phyloP scores from a whole-genome alignment of 306 rosid genomes.

The Sesbania bispinosa region DNA sequence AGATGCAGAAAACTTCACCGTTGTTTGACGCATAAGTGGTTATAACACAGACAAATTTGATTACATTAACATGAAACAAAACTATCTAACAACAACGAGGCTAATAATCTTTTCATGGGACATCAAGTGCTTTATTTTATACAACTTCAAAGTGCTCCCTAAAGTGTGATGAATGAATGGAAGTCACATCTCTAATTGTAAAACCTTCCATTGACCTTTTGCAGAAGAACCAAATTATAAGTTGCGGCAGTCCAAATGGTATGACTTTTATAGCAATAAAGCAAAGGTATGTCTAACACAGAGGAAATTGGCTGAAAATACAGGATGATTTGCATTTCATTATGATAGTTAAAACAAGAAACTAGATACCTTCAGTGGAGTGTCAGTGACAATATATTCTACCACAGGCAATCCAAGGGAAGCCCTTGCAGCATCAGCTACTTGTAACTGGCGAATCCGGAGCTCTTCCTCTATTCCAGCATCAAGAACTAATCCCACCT shows the following conservation, averaged over 20 bases:
- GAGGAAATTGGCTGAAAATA: constrained; percentile 1
- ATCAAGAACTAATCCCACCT: constrained; percentile 92
- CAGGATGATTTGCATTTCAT: not conserved
- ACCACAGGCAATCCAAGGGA: constrained; percentile 88
- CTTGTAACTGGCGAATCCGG: constrained; percentile 76
- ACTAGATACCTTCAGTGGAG: constrained; percentile 61
- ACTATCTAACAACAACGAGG: not conserved
- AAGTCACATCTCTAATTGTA: not conserved
- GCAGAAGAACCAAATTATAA: not conserved
- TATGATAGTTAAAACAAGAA: not conserved
- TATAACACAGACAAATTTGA: not conserved
- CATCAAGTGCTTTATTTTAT: not conserved
- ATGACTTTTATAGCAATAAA: not conserved
- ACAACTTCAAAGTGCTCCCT: not conserved
- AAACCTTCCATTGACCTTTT: not conserved
- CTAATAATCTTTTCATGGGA: not conserved
- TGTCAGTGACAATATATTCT: constrained; percentile 73
- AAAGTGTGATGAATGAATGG: not conserved
- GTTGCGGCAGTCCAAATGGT: not conserved
- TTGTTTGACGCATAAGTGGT: not conserved
- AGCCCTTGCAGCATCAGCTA: constrained; percentile 86
- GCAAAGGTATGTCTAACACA: not conserved
- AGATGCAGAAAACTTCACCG: not conserved
- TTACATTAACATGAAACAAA: not conserved
- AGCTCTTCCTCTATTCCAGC: constrained; percentile 83